Base-by-base conservation (phyloP, 2,329 filamentous ascomycete genomes). In the Fusarium foetens region DNA sequence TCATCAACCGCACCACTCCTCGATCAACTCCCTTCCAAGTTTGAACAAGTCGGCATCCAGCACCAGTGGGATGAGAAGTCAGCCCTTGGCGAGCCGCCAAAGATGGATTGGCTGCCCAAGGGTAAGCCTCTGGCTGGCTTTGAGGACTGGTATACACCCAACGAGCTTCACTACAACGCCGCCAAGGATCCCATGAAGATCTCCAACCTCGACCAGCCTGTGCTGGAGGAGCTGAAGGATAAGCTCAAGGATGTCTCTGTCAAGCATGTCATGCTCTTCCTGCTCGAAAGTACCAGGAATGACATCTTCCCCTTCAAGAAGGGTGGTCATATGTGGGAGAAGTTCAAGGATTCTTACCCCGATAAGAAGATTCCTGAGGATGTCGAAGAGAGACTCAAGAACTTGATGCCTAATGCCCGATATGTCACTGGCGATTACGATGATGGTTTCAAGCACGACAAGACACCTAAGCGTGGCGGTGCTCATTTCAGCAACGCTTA, bases 241-340 rank as follows among this genome's bases (percentile, higher is more conserved):
- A 75, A 74, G 46, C 65, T 82, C 2, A 48, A 66, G 12, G 70
- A 76, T 14, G 74, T 84, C 19, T 78, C 79, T 16, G 83, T 86
- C 43, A 83, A 83, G 57, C 83, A 86, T 58, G 77, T 86, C 5
- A 74, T 86, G 21, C 62, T 85, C 14, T 62, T 86, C 21, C 79
- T 83, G 13, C 77, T 86, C 10, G 84, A 86, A 65, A 85, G 83
- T 53, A 84, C 83, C 3, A 80, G 84, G 19, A 81, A 81, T 5
- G 84, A 86, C 35, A 79, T 85, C 2, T 86, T 85, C 42, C 84
- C 84, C 1, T 68, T 86, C 19, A 84, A 84, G 42, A 82, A 83
- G 62, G 76, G 79, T 2, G 82, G 81, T 8, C 70, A 81, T 23
- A 80, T 84, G 16, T 81, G 79, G 67, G 74, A 81, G 1, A 79